phyloP scores from a whole-genome alignment of 1,284 basidiomycete species.

The Trametes pubescens region DNA sequence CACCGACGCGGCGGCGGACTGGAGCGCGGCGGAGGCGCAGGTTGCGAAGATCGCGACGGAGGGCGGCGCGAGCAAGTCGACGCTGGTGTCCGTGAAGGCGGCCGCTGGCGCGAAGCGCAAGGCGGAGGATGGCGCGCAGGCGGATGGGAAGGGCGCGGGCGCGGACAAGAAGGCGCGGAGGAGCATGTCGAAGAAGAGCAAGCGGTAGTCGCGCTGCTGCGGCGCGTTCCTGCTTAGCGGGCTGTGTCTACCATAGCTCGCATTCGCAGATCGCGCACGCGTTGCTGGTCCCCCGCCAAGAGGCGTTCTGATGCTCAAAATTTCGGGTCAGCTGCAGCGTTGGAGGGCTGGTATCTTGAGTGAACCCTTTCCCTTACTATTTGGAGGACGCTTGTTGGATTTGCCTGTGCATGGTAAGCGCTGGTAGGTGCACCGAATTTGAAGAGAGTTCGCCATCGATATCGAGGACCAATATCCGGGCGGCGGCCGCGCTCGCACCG shows the following conservation, averaged over 20 bases:
- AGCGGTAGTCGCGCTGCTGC: conserved; percentile 47
- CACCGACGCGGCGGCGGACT: conserved; percentile 73
- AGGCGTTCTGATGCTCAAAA: background rate
- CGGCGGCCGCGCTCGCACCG: background rate
- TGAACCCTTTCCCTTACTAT: background rate
- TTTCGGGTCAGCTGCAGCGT: conserved; percentile 5
- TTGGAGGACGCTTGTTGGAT: background rate
- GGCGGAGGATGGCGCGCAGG: conserved; percentile 50
- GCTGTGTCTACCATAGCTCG: too few relatives aligned
- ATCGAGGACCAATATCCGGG: background rate
- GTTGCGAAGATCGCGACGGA: conserved; percentile 58
- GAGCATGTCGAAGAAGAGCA: conserved; percentile 60
- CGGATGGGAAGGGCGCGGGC: conserved; percentile 45
- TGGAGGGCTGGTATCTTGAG: background rate
- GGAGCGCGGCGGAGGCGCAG: conserved; percentile 77
- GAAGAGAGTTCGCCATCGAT: background rate
- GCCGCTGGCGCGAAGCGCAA: conserved; percentile 67
- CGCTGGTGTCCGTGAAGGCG: conserved; percentile 82
- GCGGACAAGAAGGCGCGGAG: conserved; percentile 63
- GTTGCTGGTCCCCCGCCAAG: too few relatives aligned
- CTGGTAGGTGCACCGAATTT: background rate
- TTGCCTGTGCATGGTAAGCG: background rate
- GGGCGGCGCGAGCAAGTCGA: conserved; percentile 57
- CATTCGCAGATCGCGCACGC: too few relatives aligned
- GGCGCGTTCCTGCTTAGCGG: background rate